Base-by-base conservation (phyloP, 345 rosid species). In the Luvunga scandens region DNA sequence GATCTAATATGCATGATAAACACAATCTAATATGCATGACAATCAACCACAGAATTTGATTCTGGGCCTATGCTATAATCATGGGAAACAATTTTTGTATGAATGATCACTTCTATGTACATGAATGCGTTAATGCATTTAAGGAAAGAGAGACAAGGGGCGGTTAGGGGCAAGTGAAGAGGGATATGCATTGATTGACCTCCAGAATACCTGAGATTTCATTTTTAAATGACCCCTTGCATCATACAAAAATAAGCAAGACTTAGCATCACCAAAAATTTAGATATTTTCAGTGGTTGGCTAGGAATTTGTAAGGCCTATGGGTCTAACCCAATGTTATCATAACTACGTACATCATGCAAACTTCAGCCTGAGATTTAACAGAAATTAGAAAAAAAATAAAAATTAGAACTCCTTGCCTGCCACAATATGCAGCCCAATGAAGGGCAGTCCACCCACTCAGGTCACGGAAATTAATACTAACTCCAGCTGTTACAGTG, bases 371-470 rank as follows among this genome's bases (percentile, higher is more conserved):
- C 59, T 19, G 3, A 16, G 42, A 19, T 62, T 63, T 30, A 21
- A 63, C 27, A 75, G 45, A 75, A 62, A 75, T 10, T 74, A 14
- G 12, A 31, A 45, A 64, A 50, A 64, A 53, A 39, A 75, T 25
- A 69, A 34, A 83, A 73, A 30, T 60, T 64, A 69, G 76, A 83
- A 72, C 71, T 71, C 31, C 92, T 87, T 85, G 80, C 98, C 98
- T 95, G 87, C 98, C 97, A 81, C 80, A 86, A 82, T 72, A 93
- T 72, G 97, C 98, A 72, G 98, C 95, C 98, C 98, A 95, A 74
- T 94, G 98, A 80, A 94, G 94, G 19, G 97, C 97, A 82, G 98
- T 93, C 98, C 98, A 93, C 36, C 98, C 98, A 87, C 86, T 90
- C 22, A 81, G 86, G 80, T 94, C 98, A 36, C 98, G 94, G 81